Evolutionary conservation across 176 grass and related monocot species (phyloP), one percentile per base, ranked within the genome.

Genomic region (Eleusine coracana): DNA sequence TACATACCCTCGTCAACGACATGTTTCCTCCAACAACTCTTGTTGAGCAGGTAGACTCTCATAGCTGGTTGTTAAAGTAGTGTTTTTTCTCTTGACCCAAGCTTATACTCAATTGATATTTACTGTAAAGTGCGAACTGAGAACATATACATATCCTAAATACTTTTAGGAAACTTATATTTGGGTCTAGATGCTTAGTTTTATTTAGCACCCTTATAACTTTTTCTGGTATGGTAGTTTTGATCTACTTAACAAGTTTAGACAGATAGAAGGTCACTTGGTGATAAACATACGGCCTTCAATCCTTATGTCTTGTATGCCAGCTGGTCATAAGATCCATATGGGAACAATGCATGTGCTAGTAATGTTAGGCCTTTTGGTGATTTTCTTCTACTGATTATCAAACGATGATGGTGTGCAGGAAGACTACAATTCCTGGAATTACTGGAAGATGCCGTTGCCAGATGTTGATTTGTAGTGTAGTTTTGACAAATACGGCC

Each of bases 1-100:
- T 99, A 65, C 93, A 99, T 88, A 99, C 97, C 20, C 83, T 99
- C 82, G 93, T 94, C 40, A 87, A 99, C 71, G 97, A 96, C 81
- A 99, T 99, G 97, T 99, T 99, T 70, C 97, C 97, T 90, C 91
- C 91, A 71, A 96, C 93, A 51, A 94, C 97, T 75, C 76, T 96
- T 84, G 93, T 99, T 87, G 97, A 99, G 81, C 97, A 99, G 97
- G 97, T 99, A 52, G 66, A 87, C 79, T 58, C 28, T 76, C n/a
- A 40, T 73, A 64, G 44, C 23, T 10, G 28, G 18, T 65, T 86
- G 11, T 27, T 77, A 44, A 51, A 3, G 60, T 80, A 3, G 60
- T 80, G 38, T 21, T 25, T 75, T 78, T 75, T 7, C 21, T 75
- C 58, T 45, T 5, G 16, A 40, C 21, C 12, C 3, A 40, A 41